Percentiles rank a stretch among this genome's conserved stretches.
These are phyloP conservation scores for Syzygium aromaticum DNA, from an alignment of 345 rosid species.

Conservation along the genomic window DNA sequence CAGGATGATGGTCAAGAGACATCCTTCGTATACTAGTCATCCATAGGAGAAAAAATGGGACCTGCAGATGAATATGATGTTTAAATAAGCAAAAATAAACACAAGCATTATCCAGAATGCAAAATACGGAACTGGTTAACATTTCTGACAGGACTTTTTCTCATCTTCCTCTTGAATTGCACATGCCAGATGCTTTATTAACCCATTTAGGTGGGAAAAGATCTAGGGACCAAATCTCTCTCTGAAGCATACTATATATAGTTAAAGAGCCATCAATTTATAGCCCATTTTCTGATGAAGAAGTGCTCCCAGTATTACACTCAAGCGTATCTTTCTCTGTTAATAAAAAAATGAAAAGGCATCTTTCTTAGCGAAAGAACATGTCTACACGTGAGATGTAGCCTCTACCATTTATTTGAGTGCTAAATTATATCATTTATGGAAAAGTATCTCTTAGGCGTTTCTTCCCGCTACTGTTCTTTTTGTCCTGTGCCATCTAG, in stretches of 20 bases:
- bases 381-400: not conserved
- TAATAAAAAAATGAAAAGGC: not conserved
- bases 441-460: not conserved
- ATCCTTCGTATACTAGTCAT: conserved; percentile 71
- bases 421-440: not conserved
- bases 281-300: not conserved
- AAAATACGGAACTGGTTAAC: not conserved
- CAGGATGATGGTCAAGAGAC: conserved; percentile 77
- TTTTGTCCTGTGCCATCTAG: not conserved
- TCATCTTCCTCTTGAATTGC: not conserved
- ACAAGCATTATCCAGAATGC: not conserved
- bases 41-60: conserved; percentile 78
- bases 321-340: not conserved
- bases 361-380: not conserved
- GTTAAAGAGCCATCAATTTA: not conserved
- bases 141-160: not conserved
- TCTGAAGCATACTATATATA: not conserved
- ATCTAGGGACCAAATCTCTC: not conserved
- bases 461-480: not conserved
- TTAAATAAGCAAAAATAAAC: not conserved
- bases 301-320: not conserved
- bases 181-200: not conserved
- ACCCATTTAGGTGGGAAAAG: not conserved
- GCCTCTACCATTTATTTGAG: not conserved
- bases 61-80: conserved; percentile 25